These are phyloP conservation scores for Ruellia speciosa DNA, from an alignment of 305 asterid species.

Conservation along the genomic window DNA sequence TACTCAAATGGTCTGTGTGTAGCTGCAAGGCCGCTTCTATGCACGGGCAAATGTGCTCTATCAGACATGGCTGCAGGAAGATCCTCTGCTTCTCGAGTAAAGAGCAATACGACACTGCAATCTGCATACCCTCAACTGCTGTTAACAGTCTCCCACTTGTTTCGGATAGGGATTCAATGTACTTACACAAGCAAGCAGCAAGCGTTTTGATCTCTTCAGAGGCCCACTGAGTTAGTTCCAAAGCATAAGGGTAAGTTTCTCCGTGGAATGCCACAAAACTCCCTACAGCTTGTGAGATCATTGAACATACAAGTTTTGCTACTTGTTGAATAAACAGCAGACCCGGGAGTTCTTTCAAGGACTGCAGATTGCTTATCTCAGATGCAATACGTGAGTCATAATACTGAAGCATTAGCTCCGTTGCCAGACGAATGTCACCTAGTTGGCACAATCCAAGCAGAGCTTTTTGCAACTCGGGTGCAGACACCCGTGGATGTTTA, in stretches of 20 bases:
- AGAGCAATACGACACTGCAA: slow-evolving; percentile 53
- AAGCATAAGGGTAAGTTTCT: slow-evolving; percentile 32
- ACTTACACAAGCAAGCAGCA: slow-evolving; percentile 34
- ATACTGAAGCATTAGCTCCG: slow-evolving; percentile 41
- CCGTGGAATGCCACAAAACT: slow-evolving; percentile 49
- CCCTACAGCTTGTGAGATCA: slow-evolving; percentile 59
- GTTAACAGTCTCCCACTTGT: slow-evolving; percentile 42
- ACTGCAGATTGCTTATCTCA: slow-evolving; percentile 28
- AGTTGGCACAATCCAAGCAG: slow-evolving; percentile 51
- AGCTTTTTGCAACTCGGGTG: slow-evolving; percentile 61
- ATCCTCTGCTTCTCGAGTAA: slow-evolving; percentile 47
- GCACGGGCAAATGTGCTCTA: slow-evolving; percentile 38
- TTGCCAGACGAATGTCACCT: slow-evolving; percentile 40
- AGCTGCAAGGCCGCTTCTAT: slow-evolving; percentile 35
- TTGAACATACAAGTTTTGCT: slow-evolving; percentile 41
- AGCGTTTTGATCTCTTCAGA: slow-evolving; percentile 34
- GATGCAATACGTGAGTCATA: slow-evolving; percentile 44
- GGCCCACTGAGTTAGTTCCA: slow-evolving; percentile 47
- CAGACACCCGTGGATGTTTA: slow-evolving; percentile 46
- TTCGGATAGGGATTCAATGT: slow-evolving; percentile 36
- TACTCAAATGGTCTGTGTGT: slow-evolving; percentile 48
- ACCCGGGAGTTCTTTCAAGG: slow-evolving; percentile 26
- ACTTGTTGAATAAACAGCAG: slow-evolving; percentile 30
- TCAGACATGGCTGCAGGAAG: slow-evolving; percentile 33
- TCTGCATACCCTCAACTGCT: slow-evolving; percentile 44